phyloP scores from a whole-genome alignment of 1,284 basidiomycete species.

The Fomitiporia mediterranea region DNA sequence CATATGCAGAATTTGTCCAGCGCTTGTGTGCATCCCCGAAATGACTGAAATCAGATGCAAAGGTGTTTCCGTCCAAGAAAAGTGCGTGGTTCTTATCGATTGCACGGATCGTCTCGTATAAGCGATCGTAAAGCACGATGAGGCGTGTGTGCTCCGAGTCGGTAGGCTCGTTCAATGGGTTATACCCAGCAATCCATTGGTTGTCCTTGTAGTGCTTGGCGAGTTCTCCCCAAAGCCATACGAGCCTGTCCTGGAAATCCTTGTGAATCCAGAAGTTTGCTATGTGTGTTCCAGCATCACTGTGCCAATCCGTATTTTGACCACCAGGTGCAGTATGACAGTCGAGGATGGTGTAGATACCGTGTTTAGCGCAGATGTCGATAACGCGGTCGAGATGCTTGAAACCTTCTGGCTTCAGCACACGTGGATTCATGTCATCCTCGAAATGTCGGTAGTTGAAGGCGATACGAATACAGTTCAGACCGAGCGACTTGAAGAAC shows the following conservation, averaged over 20 bases:
- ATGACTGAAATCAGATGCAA: slow-evolving; percentile 39
- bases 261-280: slow-evolving; percentile 39
- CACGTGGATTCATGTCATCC: slow-evolving; percentile 32
- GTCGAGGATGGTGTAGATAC: slow-evolving; percentile 32
- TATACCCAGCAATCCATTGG: slow-evolving; percentile 38
- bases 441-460: slow-evolving; percentile 33
- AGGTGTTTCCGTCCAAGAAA: slow-evolving; percentile 37
- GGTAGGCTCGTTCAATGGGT: slow-evolving; percentile 44
- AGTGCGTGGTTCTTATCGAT: slow-evolving; percentile 40
- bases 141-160: slow-evolving; percentile 35
- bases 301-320: slow-evolving; percentile 28
- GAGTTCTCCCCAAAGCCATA: slow-evolving; percentile 38
- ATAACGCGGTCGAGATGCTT: slow-evolving; percentile 34
- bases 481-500: slow-evolving; percentile 34
- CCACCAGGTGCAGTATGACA: slow-evolving; percentile 30
- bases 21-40: slow-evolving; percentile 31
- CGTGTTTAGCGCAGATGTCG: slow-evolving; percentile 31
- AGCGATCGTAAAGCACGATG: slow-evolving; percentile 36
- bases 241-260: slow-evolving; percentile 42
- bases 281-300: slow-evolving; percentile 26
- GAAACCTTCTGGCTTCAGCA: slow-evolving; percentile 30
- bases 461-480: slow-evolving; percentile 35
- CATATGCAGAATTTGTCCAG: slow-evolving; percentile 36
- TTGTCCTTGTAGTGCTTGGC: slow-evolving; percentile 40
- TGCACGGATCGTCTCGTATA: slow-evolving; percentile 39